These are phyloP conservation scores for Meyerozyma athensensis DNA, from an alignment of 1,139 yeast species.

Conservation along the genomic window DNA sequence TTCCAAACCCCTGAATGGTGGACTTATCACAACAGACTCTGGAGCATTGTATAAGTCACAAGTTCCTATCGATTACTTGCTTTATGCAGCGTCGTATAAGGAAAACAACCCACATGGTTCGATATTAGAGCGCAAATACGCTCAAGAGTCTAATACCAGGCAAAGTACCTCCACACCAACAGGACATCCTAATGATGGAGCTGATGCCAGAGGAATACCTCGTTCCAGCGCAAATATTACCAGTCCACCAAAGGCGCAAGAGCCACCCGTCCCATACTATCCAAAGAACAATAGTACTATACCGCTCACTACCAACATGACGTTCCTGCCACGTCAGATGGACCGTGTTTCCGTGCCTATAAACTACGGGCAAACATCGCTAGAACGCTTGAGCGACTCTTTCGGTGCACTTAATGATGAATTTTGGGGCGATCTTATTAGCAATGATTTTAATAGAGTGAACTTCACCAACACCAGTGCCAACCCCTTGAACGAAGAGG, in stretches of 20 bases:
- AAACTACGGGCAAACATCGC: not conserved
- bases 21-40: constrained; percentile 12
- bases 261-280: not conserved
- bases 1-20: constrained; percentile 3
- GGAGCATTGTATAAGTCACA: constrained; percentile 13
- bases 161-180: not conserved
- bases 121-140: not conserved
- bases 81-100: constrained; percentile 30
- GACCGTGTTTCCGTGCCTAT: not conserved
- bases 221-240: not conserved
- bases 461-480: constrained; percentile 28
- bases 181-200: not conserved
- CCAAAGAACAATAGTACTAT: not conserved
- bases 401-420: constrained; percentile 37
- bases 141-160: not conserved
- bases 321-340: not conserved
- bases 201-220: not conserved
- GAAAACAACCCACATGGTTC: constrained; percentile 1
- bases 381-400: constrained; percentile 24
- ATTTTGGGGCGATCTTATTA: constrained; percentile 40
- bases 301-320: not conserved
- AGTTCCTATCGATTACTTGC: constrained; percentile 31
- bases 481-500: constrained; percentile 21
- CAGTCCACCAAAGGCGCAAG: not conserved
- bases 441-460: constrained; percentile 31